Conservation (phyloP, 2,329 filamentous ascomycete species). For the Cordyceps cicadae region DNA sequence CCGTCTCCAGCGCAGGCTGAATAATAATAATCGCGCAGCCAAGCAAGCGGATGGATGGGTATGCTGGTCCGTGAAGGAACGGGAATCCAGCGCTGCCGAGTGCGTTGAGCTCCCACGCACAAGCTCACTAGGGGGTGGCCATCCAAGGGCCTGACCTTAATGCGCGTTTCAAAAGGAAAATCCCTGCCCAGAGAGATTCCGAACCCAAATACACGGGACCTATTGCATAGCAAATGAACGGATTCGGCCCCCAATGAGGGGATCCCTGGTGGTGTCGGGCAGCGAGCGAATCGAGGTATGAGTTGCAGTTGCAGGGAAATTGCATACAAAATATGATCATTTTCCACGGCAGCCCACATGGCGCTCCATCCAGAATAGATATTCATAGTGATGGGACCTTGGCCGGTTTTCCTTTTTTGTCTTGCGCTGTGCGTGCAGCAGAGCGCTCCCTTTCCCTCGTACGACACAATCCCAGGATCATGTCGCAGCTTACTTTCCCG, state of each 20-base stretch:
- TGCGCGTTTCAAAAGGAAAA: neutral
- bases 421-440: neutral
- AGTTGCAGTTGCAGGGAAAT: neutral
- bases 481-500: neutral
- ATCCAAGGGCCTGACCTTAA: neutral
- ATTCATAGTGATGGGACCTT: neutral
- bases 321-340: neutral
- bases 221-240: neutral
- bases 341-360: neutral
- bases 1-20: neutral
- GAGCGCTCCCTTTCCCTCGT: neutral
- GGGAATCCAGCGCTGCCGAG: neutral
- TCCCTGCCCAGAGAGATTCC: neutral
- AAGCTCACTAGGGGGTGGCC: neutral
- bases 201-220: neutral
- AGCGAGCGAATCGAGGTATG: neutral
- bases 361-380: neutral
- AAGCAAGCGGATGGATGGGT: neutral
- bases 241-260: neutral
- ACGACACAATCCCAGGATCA: neutral
- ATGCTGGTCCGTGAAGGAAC: neutral
- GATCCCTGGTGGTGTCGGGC: neutral
- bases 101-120: neutral
- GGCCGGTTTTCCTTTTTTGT: neutral
- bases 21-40: neutral